Conservation (phyloP, 176 grass and related monocot species). For the Carex scoparia region DNA sequence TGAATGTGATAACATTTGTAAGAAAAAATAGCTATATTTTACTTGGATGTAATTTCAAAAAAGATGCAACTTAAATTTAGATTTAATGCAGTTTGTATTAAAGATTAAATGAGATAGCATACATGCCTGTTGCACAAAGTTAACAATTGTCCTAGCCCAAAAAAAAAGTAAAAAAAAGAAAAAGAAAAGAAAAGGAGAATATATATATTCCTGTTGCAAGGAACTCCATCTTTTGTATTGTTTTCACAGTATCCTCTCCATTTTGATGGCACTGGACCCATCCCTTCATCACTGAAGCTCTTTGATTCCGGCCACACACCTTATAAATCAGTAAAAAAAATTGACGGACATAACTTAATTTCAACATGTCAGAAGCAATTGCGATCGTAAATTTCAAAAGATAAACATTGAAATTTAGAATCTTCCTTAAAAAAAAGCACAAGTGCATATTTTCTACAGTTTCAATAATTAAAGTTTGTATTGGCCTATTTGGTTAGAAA, state of each 20-base stretch:
- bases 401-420: neutral
- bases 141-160: neutral
- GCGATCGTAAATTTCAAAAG: neutral
- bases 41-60: neutral
- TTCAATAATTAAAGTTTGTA: neutral
- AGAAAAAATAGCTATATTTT: neutral
- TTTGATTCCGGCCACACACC: slow-evolving; percentile 76
- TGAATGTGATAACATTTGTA: neutral
- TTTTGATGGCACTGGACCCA: slow-evolving; percentile 30
- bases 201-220: slow-evolving; percentile 57
- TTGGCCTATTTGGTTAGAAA: neutral
- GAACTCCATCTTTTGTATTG: slow-evolving; percentile 32
- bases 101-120: neutral
- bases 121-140: neutral
- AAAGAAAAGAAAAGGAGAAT: too few species aligned
- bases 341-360: neutral
- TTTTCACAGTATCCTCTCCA: slow-evolving; percentile 63
- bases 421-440: neutral
- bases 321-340: slow-evolving; percentile 4
- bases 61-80: neutral
- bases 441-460: neutral
- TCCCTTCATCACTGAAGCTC: slow-evolving; percentile 52
- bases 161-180: neutral
- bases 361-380: neutral
- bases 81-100: neutral